Conservation (phyloP, 306 rosid species). For the Hylodesmum podocarpum region DNA sequence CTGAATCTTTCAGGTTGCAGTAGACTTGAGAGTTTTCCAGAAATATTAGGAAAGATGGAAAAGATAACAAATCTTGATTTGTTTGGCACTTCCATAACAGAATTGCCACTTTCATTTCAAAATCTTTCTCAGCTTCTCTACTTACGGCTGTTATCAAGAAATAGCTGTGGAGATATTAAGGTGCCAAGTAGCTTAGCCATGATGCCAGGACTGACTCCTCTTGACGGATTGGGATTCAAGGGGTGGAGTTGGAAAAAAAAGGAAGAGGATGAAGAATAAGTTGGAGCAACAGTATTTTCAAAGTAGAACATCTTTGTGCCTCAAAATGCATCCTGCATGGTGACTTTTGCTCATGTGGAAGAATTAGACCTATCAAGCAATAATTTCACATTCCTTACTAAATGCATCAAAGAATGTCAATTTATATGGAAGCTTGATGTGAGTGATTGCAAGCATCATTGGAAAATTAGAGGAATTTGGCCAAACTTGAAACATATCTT, state of each 20-base stretch:
- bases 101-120: conserved; percentile 10
- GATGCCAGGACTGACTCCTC: neutral
- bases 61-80: neutral
- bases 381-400: neutral
- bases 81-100: neutral
- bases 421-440: neutral
- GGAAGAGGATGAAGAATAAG: neutral
- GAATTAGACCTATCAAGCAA: neutral
- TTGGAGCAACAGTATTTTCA: neutral
- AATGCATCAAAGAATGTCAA: neutral
- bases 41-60: conserved; percentile 19
- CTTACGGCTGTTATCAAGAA: neutral
- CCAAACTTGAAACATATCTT: neutral
- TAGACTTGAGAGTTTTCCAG: conserved; percentile 11
- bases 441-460: neutral
- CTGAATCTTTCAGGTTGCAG: neutral
- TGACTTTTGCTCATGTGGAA: conserved; percentile 2
- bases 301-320: neutral
- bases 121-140: neutral
- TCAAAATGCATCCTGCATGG: neutral
- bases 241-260: neutral
- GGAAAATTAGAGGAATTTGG: conserved; percentile 14
- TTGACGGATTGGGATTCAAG: neutral
- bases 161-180: neutral
- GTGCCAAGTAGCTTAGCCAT: neutral